Base-by-base conservation (phyloP, 2,329 filamentous ascomycete genomes). In the Emmonsiellopsis sp. region DNA sequence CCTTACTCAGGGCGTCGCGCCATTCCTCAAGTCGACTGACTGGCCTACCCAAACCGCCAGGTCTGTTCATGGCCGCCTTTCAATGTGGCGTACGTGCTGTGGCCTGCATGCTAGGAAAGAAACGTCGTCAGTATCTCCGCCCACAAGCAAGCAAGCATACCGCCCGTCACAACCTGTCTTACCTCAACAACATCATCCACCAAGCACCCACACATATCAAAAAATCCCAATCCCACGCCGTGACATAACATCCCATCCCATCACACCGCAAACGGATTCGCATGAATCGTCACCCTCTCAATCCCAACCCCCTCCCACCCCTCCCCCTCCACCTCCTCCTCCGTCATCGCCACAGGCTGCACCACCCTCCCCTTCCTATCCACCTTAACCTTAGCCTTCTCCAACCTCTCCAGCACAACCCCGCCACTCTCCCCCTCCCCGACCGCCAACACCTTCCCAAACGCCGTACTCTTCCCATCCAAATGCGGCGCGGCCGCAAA, bases 391-490 rank as follows among this genome's bases (percentile, higher is more conserved):
- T 84, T 81, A 52, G 84, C 73, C 59, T 76, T 77, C 55, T 83
- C 81, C 58, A 85, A 61, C 3, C 76, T 77, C 15, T 74, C 69
- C 53, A 73, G 57, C 9, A 72, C 66, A 7, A 65, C 73, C 5
- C 63, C 70, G 58, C 75, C 77, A 65, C 76, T 76, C 40, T 68
- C 8, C 63, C 73, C n/a, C 63, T 70, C 59, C 73, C 76, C 67
- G 75, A 76, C 42, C 51, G 70, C 71, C 58, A 85, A 66, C 15
- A 85, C 74, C 58, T 79, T 77, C 11, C 82, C 82, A 68, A 85
- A 85, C 1, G 84, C 81, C 0, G 82, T 84, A 62, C 84, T 85
- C 64, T 82, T 80, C 7, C 82, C 82, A 65, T 85, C 82, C 37
- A 85, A 67, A 73, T 85, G 82, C 52, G 81, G 75, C 11, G 82